phyloP scores from a whole-genome alignment of 208 protist species.

The Acanthamoeba rhysodes region DNA sequence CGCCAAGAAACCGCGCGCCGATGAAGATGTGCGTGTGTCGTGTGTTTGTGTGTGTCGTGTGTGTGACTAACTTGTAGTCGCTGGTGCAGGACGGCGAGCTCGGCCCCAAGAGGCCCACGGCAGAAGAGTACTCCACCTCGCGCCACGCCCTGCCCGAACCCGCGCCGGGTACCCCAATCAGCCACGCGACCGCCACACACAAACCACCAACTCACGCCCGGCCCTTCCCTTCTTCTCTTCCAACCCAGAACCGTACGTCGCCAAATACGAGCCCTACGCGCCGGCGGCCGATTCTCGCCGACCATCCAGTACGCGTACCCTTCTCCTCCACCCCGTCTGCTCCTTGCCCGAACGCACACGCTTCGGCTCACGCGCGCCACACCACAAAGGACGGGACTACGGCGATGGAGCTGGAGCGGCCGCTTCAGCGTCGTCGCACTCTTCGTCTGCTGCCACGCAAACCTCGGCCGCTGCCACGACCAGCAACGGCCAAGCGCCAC shows the following conservation, averaged over 20 bases:
- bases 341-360: neutral
- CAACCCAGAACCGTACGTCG: neutral
- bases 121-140: conserved; percentile 25
- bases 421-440: too few relatives aligned
- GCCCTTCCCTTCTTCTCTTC: too few relatives aligned
- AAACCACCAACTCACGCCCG: neutral
- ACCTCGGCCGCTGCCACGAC: neutral
- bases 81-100: neutral
- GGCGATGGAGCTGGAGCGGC: neutral
- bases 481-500: neutral
- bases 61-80: neutral
- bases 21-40: neutral
- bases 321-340: neutral
- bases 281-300: neutral
- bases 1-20: neutral
- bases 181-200: neutral
- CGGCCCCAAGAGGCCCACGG: conserved; percentile 2
- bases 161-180: neutral
- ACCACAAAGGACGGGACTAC: neutral
- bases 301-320: neutral
- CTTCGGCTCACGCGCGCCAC: too few relatives aligned
- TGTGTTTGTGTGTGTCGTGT: neutral
- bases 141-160: conserved; percentile 17
- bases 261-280: neutral
- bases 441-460: too few relatives aligned